Evolutionary conservation across 768 basidiomycete genomes (phyloP).

Genomic region (Boletus rubescentipes): DNA sequence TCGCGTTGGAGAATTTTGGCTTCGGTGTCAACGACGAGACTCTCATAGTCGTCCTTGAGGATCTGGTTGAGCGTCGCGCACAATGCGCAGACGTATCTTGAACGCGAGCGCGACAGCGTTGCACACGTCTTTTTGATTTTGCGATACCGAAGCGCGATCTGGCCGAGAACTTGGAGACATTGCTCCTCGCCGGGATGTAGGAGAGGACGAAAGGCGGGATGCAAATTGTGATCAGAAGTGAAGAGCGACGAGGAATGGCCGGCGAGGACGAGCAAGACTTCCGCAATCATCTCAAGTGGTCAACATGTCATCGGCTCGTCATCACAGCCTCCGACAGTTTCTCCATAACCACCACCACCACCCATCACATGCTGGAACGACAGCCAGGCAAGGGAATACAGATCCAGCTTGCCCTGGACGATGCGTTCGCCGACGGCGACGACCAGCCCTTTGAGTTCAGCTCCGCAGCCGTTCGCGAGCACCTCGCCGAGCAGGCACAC

Average conservation of each 20-base stretch:
- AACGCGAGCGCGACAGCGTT: conserved; percentile 53
- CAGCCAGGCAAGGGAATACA: conserved; percentile 27
- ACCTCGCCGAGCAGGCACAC: conserved; percentile 53
- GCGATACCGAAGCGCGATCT: conserved; percentile 72
- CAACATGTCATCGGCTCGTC: neutral
- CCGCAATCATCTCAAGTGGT: conserved; percentile 68
- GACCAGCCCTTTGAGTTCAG: conserved; percentile 54
- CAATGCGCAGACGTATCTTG: conserved; percentile 78
- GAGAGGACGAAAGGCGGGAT: conserved; percentile 64
- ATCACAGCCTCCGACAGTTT: conserved; percentile 9
- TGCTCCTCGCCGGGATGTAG: conserved; percentile 90
- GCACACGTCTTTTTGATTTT: conserved; percentile 61
- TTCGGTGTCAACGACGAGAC: conserved; percentile 77
- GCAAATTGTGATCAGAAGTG: conserved; percentile 52
- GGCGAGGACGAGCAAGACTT: conserved; percentile 81
- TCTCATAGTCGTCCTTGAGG: conserved; percentile 77
- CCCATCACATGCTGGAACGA: conserved; percentile 16
- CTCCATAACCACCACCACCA: conserved; percentile 19
- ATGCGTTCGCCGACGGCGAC: conserved; percentile 65
- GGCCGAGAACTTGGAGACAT: conserved; percentile 75
- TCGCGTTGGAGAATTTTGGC: conserved; percentile 76
- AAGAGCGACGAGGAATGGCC: conserved; percentile 89
- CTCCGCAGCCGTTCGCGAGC: conserved; percentile 58
- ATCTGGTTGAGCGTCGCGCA: conserved; percentile 72
- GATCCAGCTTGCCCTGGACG: conserved; percentile 50